A percentile compares a stretch with the other conserved stretches of the same genome.
Evolutionary conservation across 2,329 filamentous ascomycete genomes (phyloP).

Genomic region (Neurospora crassa): DNA sequence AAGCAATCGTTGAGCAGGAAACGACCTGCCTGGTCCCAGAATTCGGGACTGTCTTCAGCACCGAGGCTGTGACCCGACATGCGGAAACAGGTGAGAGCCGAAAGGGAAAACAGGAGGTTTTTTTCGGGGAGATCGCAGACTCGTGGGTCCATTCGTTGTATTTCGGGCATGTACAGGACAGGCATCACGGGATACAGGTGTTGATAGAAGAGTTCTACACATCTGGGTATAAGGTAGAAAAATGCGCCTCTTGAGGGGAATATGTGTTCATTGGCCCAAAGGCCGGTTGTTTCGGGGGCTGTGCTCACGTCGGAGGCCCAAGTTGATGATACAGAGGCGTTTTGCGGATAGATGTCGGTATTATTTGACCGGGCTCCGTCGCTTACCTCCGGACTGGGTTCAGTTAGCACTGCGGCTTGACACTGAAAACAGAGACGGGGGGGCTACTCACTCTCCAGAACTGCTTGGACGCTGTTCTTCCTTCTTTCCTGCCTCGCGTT

Average conservation of each 20-base stretch:
- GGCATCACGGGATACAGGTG: conserved; percentile 57
- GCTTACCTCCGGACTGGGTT: neutral
- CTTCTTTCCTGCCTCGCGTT: conserved; percentile 30
- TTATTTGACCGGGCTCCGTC: neutral
- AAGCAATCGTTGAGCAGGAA: conserved; percentile 50
- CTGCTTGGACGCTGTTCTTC: conserved; percentile 31
- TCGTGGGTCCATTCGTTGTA: conserved; percentile 38
- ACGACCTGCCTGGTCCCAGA: conserved; percentile 41
- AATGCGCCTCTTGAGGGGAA: conserved; percentile 31
- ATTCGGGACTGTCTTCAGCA: conserved; percentile 25
- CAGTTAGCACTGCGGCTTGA: neutral
- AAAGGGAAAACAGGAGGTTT: conserved; percentile 46
- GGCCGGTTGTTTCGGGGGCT: conserved; percentile 26
- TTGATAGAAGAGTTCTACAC: conserved; percentile 51
- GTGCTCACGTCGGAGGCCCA: conserved; percentile 20
- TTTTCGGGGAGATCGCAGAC: conserved; percentile 29
- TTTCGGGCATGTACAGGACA: conserved; percentile 46
- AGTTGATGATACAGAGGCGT: conserved; percentile 14
- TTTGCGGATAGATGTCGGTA: neutral
- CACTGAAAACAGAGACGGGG: conserved; percentile 6
- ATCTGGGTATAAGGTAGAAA: conserved; percentile 40
- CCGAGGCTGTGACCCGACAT: conserved; percentile 35
- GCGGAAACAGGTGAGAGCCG: conserved; percentile 42
- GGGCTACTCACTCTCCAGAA: conserved; percentile 23
- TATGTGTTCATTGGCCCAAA: conserved; percentile 33